phyloP scores from a whole-genome alignment of 192 early-diverging fungal genomes.

The Backusella tuberculispora region DNA sequence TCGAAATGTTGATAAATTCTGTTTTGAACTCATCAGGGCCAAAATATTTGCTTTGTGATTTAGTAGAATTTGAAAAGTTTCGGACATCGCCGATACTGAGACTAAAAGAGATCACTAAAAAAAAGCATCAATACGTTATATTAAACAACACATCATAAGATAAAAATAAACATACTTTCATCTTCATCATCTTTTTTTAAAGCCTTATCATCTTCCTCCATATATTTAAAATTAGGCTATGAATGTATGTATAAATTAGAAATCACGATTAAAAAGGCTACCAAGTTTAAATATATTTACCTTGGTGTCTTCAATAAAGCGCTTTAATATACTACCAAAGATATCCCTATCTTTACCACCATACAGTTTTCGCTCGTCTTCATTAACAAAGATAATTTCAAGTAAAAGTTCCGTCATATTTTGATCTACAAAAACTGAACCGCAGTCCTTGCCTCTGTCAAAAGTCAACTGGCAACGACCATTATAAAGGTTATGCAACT shows the following conservation, averaged over 20 bases:
- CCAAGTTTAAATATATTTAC: not conserved
- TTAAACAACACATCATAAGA: not conserved
- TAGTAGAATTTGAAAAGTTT: not conserved
- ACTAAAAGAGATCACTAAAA: not conserved
- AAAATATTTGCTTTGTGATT: not conserved
- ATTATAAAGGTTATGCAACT: not conserved
- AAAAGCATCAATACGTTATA: not conserved
- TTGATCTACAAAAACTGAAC: not conserved
- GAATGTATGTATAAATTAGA: not conserved
- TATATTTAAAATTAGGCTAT: not conserved
- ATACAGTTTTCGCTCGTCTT: not conserved
- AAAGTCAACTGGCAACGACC: not conserved
- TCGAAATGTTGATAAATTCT: not conserved
- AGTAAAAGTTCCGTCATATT: not conserved
- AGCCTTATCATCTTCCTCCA: not conserved
- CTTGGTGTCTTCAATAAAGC: not conserved
- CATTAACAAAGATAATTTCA: not conserved
- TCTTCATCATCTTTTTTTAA: not conserved
- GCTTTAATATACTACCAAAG: not conserved
- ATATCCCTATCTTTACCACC: not conserved
- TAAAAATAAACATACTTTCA: not conserved
- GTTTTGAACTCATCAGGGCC: not conserved
- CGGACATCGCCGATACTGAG: not conserved
- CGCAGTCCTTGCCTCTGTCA: conserved; percentile 1
- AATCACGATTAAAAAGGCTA: not conserved